Evolutionary conservation across 208 protist genomes (phyloP).

Genomic region (Trypanosoma boissoni): DNA sequence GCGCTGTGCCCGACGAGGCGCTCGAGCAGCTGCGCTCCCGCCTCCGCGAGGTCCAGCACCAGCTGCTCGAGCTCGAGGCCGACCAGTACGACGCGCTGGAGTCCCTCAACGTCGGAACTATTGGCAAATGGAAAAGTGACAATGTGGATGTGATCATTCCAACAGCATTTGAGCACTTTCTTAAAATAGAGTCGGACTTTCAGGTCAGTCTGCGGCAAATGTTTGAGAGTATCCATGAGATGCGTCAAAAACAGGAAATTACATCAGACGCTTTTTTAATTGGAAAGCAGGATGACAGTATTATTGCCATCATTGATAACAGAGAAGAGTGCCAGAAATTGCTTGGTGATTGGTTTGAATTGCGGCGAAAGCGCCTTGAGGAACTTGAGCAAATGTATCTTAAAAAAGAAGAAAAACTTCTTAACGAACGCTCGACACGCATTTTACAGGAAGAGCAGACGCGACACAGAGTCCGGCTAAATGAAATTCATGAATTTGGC

Average conservation of each 20-base stretch:
- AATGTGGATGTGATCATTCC: conserved; percentile 73
- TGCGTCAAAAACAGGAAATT: conserved; percentile 54
- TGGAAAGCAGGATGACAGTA: conserved; percentile 35
- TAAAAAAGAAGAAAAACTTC: conserved; percentile 61
- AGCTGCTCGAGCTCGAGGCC: conserved; percentile 71
- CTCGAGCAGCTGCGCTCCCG: conserved; percentile 28
- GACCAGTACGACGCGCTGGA: conserved; percentile 72
- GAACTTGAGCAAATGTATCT: conserved; percentile 72
- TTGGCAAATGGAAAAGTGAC: conserved; percentile 75
- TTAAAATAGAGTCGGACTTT: conserved; percentile 77
- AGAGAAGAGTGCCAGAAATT: conserved; percentile 80
- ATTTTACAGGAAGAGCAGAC: conserved; percentile 63
- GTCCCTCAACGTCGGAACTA: conserved; percentile 56
- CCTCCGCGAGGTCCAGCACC: conserved; percentile 40
- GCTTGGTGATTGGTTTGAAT: conserved; percentile 77
- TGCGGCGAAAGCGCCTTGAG: conserved; percentile 71
- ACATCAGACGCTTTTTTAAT: conserved; percentile 41
- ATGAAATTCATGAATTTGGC: conserved; percentile 70
- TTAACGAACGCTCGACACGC: conserved; percentile 34
- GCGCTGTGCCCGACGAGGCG: conserved; percentile 13
- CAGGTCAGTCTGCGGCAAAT: conserved; percentile 63
- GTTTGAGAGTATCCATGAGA: conserved; percentile 69
- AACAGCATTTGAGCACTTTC: conserved; percentile 67
- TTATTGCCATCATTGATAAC: conserved; percentile 57
- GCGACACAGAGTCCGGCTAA: conserved; percentile 57